Evolutionary conservation across 2,329 filamentous ascomycete genomes (phyloP), one percentile per base, ranked within the genome.

Genomic region (Orbilia oligospora): DNA sequence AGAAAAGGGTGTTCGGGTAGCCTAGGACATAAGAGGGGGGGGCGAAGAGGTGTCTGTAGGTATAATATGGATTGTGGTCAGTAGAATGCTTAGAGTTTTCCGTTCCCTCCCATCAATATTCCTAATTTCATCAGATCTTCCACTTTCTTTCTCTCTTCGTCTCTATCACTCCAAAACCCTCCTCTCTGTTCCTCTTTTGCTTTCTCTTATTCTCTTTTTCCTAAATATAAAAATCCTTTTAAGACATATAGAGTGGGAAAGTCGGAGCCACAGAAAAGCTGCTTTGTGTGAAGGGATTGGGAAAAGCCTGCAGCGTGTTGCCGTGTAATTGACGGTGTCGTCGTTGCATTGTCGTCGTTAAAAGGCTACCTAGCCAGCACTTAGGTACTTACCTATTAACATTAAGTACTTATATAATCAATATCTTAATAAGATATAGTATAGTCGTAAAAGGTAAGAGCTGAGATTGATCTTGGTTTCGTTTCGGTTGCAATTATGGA

Each of bases 1-100:
- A 49, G 49, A 41, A 70, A 76, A 66, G 41, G 58, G 46, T 70
- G 49, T 20, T 38, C 72, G 72, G 72, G 41, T 73, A 58, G 70
- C 70, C 70, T 73, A 67, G 63, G 70, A 73, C 30, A 55, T 20
- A 20, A n/a, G 20, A 22, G 24, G 20, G 56, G 27, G 33, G 38
- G 51, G 44, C 24, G 48, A 48, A 48, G 51, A 69, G 41, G 33
- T 27, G 3, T 30, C 6, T 6, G 27, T 30, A 30, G 36, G 33
- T 61, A 61, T 61, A 61, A 61, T 33, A 3, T 61, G 36, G 55
- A 41, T 61, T n/a, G 30, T 38, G 56, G 44, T 36, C 33, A n/a
- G n/a, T 58, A 20, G 56, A 44, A 44, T 44, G 12, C 36, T n/a
- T 20, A 61, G 36, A 41, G 36, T 44, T 61, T 24, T 61, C 24